Conservation (phyloP, 352 stramenopile species). For the Aphanomyces astaci region DNA sequence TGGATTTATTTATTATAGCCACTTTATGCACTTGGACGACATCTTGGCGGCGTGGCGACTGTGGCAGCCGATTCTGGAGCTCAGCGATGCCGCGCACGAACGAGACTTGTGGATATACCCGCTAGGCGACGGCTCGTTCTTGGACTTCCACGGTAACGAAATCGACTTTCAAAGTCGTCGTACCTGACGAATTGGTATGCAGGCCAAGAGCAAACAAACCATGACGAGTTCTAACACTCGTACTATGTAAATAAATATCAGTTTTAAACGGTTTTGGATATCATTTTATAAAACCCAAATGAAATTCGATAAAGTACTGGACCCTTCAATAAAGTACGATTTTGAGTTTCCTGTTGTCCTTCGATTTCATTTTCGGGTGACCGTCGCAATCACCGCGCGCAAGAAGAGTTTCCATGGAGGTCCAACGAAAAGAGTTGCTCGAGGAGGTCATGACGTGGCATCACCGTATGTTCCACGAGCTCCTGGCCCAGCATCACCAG, state of each 20-base stretch:
- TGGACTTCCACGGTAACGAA: neutral
- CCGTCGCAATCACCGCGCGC: neutral
- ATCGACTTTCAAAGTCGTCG: neutral
- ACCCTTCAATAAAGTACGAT: no score
- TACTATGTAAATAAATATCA: no score
- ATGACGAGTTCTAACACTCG: no score
- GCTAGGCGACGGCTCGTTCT: neutral
- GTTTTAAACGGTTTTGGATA: no score
- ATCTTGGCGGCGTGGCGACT: constrained; percentile 51
- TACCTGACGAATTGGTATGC: no score
- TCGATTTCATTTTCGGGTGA: neutral
- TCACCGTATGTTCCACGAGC: constrained; percentile 20
- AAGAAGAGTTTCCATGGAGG: neutral
- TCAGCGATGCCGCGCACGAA: constrained; percentile 23
- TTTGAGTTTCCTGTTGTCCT: no score
- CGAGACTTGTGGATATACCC: neutral
- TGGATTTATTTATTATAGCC: neutral
- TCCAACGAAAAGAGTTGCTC: constrained; percentile 12
- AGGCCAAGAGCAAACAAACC: no score
- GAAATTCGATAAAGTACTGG: no score
- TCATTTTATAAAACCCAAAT: no score
- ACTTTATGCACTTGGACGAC: constrained; percentile 52
- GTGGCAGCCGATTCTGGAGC: constrained; percentile 51
- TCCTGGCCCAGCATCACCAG: constrained; percentile 13
- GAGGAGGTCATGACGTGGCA: constrained; percentile 22